Evolutionary conservation across 805 yeast species (phyloP), one percentile per base, ranked within the genome.

Genomic region (Saccharomycopsis sp.): DNA sequence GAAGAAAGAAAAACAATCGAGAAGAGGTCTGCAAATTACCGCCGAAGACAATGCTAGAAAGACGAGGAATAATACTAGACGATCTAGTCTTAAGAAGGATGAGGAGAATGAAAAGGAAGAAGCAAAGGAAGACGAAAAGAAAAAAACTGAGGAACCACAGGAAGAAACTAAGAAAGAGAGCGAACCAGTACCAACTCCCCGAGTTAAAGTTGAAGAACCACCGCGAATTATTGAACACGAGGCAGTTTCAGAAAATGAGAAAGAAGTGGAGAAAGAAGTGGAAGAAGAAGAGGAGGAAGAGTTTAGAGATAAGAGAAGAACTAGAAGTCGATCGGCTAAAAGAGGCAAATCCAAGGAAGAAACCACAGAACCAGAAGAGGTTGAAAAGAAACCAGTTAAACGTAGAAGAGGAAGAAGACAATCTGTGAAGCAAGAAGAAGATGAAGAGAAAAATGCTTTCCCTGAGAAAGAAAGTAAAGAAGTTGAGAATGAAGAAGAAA

Each of bases 221-320:
- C 29, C 13, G 29, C 8, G 29, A 26, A 26, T 26, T 13, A 26
- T 13, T 22, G 26, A 40, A 46, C 21, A 23, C 19, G 17, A 22
- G 22, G 8, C 40, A 24, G 26, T 27, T 22, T 21, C 5, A 17
- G 24, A 14, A 27, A 26, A 45, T 44, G 40, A 37, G 28, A 21
- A 36, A 47, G 23, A 38, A 42, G 38, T 47, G 28, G 42, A 44
- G 34, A 28, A 43, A 41, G 29, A 41, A 17, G 36, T 35, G 11
- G 45, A 14, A 3, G 50, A 44, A 23, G 54, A 51, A 17, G 44
- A 26, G n/a, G 21, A 19, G 37, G 47, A 13, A 48, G 40, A 43
- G 32, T 45, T 47, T 8, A 38, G 42, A 28, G 40, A 48, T 27
- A 41, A 57, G 4, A 8, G 38, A 13, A 14, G 6, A 17, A 34